phyloP scores from a whole-genome alignment of 2,329 filamentous ascomycete species.

The Colletotrichum chrysophilum region DNA sequence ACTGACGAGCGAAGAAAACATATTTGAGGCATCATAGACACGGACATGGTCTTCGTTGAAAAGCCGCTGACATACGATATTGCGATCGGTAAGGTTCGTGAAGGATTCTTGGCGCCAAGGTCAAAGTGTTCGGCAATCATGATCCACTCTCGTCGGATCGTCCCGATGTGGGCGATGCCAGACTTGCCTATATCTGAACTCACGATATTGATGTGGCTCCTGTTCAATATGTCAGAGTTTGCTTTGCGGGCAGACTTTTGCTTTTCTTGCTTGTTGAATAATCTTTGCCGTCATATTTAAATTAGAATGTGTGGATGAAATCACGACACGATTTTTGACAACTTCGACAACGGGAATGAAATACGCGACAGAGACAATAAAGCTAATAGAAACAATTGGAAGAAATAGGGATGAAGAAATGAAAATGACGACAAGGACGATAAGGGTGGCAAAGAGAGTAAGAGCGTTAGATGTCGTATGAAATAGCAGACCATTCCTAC shows the following conservation, averaged over 20 bases:
- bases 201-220: background rate
- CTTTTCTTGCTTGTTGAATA: fast-evolving
- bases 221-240: background rate
- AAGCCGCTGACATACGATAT: background rate
- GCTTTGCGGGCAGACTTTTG: background rate
- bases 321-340: fast-evolving
- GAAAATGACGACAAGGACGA: background rate
- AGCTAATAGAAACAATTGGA: fast-evolving
- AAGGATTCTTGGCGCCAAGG: background rate
- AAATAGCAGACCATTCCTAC: too few relatives aligned
- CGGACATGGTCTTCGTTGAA: background rate
- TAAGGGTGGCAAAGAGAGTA: too few relatives aligned
- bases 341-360: background rate
- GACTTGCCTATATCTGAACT: background rate
- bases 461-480: too few relatives aligned
- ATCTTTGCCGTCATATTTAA: background rate
- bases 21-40: background rate
- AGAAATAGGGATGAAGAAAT: too few relatives aligned
- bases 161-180: background rate
- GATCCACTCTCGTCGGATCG: background rate
- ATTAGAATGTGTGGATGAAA: background rate
- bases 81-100: background rate
- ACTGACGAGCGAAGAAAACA: fast-evolving
- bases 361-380: background rate
- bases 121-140: background rate